Evolutionary conservation across 2,329 filamentous ascomycete genomes (phyloP), one percentile per base, ranked within the genome.

Genomic region (Sphaerostilbella broomeana): DNA sequence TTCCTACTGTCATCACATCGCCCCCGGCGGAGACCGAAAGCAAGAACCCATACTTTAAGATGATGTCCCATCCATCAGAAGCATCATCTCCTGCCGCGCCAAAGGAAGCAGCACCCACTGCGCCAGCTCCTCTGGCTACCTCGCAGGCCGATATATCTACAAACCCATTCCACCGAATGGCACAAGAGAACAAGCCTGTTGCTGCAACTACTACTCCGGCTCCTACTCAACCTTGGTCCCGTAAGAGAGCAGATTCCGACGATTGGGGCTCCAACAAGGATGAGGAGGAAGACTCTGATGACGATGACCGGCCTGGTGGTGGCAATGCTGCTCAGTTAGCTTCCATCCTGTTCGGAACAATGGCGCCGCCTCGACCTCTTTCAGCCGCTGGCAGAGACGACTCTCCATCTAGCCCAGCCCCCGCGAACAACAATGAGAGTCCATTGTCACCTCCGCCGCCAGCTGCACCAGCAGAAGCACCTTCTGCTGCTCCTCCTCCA

Each of bases 1-100:
- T 69, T n/a, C 64, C 70, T 25, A 59, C 70, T 20, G 63, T 70
- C 19, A 65, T 75, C 13, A 68, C 70, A 22, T 72, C 73, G 42
- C 70, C 76, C 31, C 69, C 73, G 3, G 65, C 71, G 5, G 81
- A 86, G 49, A 72, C 75, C 2, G 86, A 94, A 62, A 95, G 87
- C 53, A 90, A 86, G 61, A 97, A 97, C 57, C 92, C 92, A 3
- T 98, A 94, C 68, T 87, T 90, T 68, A 86, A 84, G 63, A 92
- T 89, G 67, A 80, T 94, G 71, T 81, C 79, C 35, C 83, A 89
- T 58, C 69, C 78, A 8, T 67, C 68, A 6, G 81, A 77, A 40
- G 65, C 71, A 13, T 18, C 56, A 1, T 65, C 77, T 9, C 63
- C 64, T 45, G 62, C 66, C 37, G 66, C 68, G 12, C 59, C 70